A percentile compares a stretch with the other conserved stretches of the same genome.
These are phyloP conservation scores for Saturnispora saitoi DNA, from an alignment of 805 yeast species.

Conservation along the genomic window DNA sequence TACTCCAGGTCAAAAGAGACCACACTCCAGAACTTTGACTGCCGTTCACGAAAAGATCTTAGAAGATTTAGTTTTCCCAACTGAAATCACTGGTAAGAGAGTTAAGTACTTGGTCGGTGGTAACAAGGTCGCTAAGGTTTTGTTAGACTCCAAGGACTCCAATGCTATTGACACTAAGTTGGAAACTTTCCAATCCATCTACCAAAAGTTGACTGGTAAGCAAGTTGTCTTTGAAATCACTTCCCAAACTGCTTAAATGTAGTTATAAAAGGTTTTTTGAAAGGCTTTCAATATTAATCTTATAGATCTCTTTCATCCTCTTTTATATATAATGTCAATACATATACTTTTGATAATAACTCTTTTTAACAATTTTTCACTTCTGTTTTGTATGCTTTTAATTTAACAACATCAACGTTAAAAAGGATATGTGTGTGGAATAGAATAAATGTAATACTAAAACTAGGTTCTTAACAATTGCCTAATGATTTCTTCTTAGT, in stretches of 20 bases:
- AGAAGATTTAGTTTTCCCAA: constrained; percentile 99
- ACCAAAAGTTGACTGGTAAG: constrained; percentile 98
- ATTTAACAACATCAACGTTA: no score
- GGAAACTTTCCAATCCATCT: constrained; percentile 98
- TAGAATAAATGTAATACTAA: no score
- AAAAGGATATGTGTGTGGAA: no score
- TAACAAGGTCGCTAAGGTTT: constrained; percentile 94
- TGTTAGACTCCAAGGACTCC: constrained; percentile 96
- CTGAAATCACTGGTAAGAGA: constrained; percentile 98
- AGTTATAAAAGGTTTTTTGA: constrained; percentile 2
- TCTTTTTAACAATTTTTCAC: no score
- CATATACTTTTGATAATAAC: no score
- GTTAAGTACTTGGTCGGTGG: constrained; percentile 99
- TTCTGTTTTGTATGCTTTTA: no score
- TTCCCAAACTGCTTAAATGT: constrained; percentile 38
- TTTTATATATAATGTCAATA: background rate
- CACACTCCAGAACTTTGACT: constrained; percentile 98
- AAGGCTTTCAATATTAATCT: background rate
- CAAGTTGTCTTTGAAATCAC: constrained; percentile 97
- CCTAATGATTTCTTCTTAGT: no score
- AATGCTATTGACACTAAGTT: constrained; percentile 96
- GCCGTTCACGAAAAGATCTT: constrained; percentile 98
- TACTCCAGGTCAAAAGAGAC: constrained; percentile 96
- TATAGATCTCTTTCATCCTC: background rate
- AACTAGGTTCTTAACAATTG: no score